A percentile compares a stretch with the other conserved stretches of the same genome.
Conservation (phyloP, 2,329 filamentous ascomycete species). For the Ceratocystis harringtonii region DNA sequence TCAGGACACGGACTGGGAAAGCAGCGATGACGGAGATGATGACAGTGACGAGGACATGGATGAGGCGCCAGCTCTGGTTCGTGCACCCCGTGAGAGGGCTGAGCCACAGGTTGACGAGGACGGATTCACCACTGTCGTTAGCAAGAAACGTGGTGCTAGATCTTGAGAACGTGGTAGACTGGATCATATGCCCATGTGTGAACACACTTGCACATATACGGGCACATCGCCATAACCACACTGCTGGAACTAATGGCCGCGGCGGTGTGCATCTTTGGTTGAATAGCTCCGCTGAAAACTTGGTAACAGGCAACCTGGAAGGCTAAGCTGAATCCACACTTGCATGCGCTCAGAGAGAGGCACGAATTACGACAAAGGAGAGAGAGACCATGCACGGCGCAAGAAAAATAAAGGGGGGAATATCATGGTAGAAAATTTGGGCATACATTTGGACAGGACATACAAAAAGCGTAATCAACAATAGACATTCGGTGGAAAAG, state of each 20-base stretch:
- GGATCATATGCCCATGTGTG: background rate
- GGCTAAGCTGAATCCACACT: too few relatives aligned
- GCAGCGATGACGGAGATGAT: slow-evolving; percentile 44
- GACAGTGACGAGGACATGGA: slow-evolving; percentile 46
- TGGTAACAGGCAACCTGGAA: too few relatives aligned
- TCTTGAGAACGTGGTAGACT: background rate
- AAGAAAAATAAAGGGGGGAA: background rate
- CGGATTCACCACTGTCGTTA: slow-evolving; percentile 61
- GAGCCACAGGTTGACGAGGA: slow-evolving; percentile 66
- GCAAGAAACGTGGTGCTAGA: slow-evolving; percentile 36
- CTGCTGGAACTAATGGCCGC: background rate
- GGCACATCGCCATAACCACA: background rate
- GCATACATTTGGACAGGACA: slow-evolving; percentile 4
- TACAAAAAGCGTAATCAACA: slow-evolving; percentile 3
- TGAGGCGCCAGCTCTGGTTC: slow-evolving; percentile 49
- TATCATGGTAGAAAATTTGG: background rate
- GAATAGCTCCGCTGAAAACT: too few relatives aligned
- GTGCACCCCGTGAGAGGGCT: slow-evolving; percentile 44
- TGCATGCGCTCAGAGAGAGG: background rate
- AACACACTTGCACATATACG: background rate
- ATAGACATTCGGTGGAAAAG: background rate
- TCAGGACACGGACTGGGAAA: slow-evolving; percentile 43
- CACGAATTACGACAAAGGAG: background rate
- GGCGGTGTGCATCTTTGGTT: too few relatives aligned
- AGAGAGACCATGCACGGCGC: background rate